Evolutionary conservation across 495 filamentous ascomycete species (phyloP), one percentile per base, ranked within the genome.

Genomic region (Xylona heveae): DNA sequence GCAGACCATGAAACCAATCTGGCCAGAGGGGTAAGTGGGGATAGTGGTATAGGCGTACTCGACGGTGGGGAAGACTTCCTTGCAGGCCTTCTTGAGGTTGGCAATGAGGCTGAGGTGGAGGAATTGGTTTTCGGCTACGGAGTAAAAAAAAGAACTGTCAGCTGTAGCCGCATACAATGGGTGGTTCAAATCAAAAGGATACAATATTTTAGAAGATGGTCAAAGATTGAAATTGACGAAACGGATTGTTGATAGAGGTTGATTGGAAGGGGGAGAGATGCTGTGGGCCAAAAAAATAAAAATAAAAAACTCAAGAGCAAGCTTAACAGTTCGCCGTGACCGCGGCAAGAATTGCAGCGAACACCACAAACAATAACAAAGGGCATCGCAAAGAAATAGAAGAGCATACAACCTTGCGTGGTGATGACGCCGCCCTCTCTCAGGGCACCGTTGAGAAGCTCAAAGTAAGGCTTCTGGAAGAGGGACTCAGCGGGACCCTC

Each of bases 1-100:
- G 72, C 88, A 95, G 41, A 99, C 80, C 82, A 95, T 92, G 72
- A 95, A 99, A 53, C 90, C 90, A 50, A 99, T 99, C 64, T 94
- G 85, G 53, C 90, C 90, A 36, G 79, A 88, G 36, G 90, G 90
- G 65, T 99, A 99, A 48, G 90, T 99, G 35, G 90, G 90, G 59
- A 95, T 99, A 47, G 85, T 94, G 43, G 90, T 95, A 71, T 92
- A 99, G 41, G 79, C 90, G 65, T 95, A 99, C 59, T 95, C 90
- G 52, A 74, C 90, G 36, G 75, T 74, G 30, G 90, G 84, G 72
- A 99, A 99, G 55, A 99, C 78, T 58, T 93, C 80, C 42, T 73
- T 70, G 74, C 90, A 95, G 46, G 82, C 61, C 66, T 94, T 90
- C 66, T 85, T 88, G 41, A 99, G 72, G 55, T 79, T 62, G 43